Evolutionary conservation across 2,329 filamentous ascomycete genomes (phyloP).

Genomic region (Trichoderma polysporum): DNA sequence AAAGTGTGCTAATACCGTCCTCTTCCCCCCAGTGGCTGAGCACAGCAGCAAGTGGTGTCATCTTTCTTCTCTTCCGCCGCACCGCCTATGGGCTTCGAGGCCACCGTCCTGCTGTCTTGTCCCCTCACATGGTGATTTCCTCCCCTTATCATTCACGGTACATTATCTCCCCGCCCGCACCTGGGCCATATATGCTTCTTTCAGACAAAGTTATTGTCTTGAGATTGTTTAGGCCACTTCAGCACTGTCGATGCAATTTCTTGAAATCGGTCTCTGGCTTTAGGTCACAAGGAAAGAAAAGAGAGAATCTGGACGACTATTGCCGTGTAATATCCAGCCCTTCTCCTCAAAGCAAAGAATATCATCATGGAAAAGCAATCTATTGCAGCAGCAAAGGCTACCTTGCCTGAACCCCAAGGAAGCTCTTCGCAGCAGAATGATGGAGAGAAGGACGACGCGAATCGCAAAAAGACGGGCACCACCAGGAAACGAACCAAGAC

Average conservation of each 20-base stretch:
- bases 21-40: slow-evolving; percentile 17
- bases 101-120: neutral
- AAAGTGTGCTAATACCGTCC: slow-evolving; percentile 14
- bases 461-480: slow-evolving; percentile 47
- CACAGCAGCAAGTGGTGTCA: slow-evolving; percentile 14
- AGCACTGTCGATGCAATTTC: neutral
- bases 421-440: slow-evolving; percentile 36
- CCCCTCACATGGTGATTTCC: slow-evolving; percentile 2
- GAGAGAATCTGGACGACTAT: neutral
- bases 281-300: neutral
- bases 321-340: neutral
- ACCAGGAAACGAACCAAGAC: slow-evolving; percentile 81
- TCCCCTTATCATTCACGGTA: neutral
- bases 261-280: neutral
- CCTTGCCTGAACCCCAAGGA: slow-evolving; percentile 25
- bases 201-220: neutral
- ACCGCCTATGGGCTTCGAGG: neutral
- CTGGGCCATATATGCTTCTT: neutral
- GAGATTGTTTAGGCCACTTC: neutral
- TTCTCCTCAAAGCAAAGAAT: neutral
- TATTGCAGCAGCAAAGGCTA: slow-evolving; percentile 7
- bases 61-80: slow-evolving; percentile 9
- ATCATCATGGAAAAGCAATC: slow-evolving; percentile 19
- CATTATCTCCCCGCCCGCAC: neutral
- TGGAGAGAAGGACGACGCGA: slow-evolving; percentile 43